Conservation (phyloP, 768 basidiomycete species). For the Collybia sp. region DNA sequence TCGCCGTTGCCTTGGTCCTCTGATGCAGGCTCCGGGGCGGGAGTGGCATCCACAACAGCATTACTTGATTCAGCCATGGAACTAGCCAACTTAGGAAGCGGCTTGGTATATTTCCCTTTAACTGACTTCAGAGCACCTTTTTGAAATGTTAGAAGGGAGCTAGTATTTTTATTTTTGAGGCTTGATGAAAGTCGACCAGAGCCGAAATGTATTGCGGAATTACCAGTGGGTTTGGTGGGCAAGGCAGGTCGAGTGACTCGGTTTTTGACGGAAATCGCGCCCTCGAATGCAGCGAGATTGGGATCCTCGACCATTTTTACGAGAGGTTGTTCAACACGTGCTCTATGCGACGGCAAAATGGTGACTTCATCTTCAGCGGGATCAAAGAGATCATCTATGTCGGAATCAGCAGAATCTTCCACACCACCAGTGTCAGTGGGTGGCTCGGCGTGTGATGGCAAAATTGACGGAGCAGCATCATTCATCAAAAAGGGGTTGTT, state of each 20-base stretch:
- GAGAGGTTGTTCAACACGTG: constrained; percentile 45
- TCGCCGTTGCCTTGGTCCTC: constrained; percentile 13
- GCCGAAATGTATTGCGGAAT: constrained; percentile 33
- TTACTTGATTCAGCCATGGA: neutral
- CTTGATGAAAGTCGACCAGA: constrained; percentile 47
- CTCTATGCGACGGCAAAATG: constrained; percentile 36
- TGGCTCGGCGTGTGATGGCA: neutral
- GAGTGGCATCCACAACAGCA: neutral
- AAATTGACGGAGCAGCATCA: neutral
- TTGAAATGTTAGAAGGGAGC: constrained; percentile 48
- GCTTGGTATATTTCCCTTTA: constrained; percentile 35
- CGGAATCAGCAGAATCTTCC: neutral
- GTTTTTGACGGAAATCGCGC: constrained; percentile 47
- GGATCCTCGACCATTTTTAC: constrained; percentile 50
- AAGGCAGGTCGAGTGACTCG: constrained; percentile 26
- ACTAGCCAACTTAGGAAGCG: too few species aligned
- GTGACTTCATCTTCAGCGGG: neutral
- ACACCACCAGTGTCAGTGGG: neutral
- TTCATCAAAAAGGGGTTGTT: neutral
- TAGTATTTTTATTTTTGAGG: constrained; percentile 32
- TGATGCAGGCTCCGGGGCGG: constrained; percentile 3
- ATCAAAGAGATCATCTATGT: constrained; percentile 10
- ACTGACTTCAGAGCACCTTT: constrained; percentile 49
- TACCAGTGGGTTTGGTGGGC: constrained; percentile 1
- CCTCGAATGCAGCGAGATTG: constrained; percentile 20